Base-by-base conservation (phyloP, 768 basidiomycete genomes). In the Amanita jacksonii region DNA sequence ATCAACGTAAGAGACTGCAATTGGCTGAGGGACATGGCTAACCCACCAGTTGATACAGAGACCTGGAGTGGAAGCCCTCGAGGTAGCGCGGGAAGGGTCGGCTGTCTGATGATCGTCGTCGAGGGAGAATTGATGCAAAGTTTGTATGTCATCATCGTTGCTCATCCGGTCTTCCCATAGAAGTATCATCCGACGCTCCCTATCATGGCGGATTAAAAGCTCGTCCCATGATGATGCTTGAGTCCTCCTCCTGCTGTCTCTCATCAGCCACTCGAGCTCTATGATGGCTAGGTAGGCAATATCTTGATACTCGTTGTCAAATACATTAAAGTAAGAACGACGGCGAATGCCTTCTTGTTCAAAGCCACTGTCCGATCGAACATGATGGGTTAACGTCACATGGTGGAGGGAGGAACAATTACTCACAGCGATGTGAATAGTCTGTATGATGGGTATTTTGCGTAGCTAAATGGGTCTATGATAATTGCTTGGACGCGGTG, bases 281-380 rank as follows among this genome's bases (percentile, higher is more conserved):
- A 83, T 56, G 51, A 83, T 66, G 3, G 70, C 79, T 30, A 81
- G 59, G 49, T 75, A 74, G 1, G 74, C 77, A 16, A 74, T 70
- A 49, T 81, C 77, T 51, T 71, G 77, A 75, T 76, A 81, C 33
- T 68, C 61, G 2, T 53, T 42, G 1, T 63, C 64, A 44, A 69
- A 48, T 4, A 67, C 63, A 48, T 69, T 69, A 52, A 59, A 72
- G 41, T 77, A 73, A 0, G 74, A 69, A 35, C 73, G 68, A 18
- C 81, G 73, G 33, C 72, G 70, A 5, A 67, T 74, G 36, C 83
- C 83, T 60, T 86, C 84, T 46, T 78, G 73, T 5, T 57, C 58
- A 53, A 86, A 83, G 5, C 76, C 75, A 42, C 74, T 76, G 7
- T 33, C 30, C 2, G 27, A 8, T 8, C 18, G 13, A 34, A 37